A percentile compares a stretch with the other conserved stretches of the same genome.
Conservation (phyloP, 352 stramenopile species). For the Globisporangium paddicum region DNA sequence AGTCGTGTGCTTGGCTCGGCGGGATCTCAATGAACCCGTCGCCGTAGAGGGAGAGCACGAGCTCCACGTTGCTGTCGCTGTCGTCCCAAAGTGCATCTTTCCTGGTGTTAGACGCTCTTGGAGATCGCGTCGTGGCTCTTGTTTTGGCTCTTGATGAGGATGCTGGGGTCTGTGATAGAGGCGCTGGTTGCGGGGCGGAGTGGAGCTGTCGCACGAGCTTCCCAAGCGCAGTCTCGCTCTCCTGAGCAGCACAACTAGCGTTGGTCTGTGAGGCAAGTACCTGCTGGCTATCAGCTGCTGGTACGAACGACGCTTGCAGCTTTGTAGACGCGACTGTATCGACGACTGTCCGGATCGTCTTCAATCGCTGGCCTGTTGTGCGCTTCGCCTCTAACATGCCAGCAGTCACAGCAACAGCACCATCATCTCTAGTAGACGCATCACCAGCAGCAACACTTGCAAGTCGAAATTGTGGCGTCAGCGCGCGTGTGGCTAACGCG, state of each 20-base stretch:
- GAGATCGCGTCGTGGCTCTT: neutral
- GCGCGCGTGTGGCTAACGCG: neutral
- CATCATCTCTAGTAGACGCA: neutral
- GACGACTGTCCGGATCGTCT: neutral
- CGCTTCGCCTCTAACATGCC: too few species aligned
- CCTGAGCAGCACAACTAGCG: neutral
- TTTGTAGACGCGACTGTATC: neutral
- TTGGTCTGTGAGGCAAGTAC: too few species aligned
- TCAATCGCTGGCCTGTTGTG: neutral
- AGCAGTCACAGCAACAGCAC: neutral
- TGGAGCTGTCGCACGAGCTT: neutral
- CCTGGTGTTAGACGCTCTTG: neutral
- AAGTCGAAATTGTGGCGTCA: neutral
- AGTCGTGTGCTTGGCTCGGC: neutral
- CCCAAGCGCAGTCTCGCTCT: neutral
- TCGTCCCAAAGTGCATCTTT: neutral
- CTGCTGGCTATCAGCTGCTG: neutral
- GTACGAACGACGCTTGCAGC: neutral
- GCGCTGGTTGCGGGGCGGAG: neutral
- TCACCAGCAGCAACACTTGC: neutral
- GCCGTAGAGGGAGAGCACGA: constrained; percentile 42
- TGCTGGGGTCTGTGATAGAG: neutral
- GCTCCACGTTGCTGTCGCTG: neutral
- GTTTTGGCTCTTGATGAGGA: neutral
- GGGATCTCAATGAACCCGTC: constrained; percentile 49